These are phyloP conservation scores for Venturia oleaginea DNA, from an alignment of 2,329 filamentous ascomycete species.

Conservation along the genomic window DNA sequence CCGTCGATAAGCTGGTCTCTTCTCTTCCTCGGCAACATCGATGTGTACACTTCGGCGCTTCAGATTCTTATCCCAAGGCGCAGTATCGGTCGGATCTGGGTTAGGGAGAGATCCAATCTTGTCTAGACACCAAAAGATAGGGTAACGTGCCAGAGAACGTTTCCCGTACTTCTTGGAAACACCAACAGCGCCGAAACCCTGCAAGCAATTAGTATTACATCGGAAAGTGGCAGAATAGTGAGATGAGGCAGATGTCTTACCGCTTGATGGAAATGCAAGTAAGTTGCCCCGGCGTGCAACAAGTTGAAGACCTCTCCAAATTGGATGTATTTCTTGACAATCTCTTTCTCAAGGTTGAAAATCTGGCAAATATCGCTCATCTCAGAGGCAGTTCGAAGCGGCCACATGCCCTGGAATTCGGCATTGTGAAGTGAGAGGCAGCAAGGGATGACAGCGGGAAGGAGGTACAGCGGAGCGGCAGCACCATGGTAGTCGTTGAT, in stretches of 20 bases:
- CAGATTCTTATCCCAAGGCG: conserved; percentile 48
- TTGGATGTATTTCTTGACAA: conserved; percentile 54
- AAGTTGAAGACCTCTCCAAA: conserved; percentile 63
- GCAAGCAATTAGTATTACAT: conserved; percentile 17
- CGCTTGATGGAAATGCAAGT: conserved; percentile 53
- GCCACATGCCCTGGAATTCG: conserved; percentile 61
- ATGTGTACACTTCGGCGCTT: conserved; percentile 37
- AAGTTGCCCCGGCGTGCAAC: conserved; percentile 56
- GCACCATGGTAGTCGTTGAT: conserved; percentile 57
- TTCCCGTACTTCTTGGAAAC: conserved; percentile 62
- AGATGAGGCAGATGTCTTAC: neutral
- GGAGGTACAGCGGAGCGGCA: conserved; percentile 53
- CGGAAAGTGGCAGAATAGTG: neutral
- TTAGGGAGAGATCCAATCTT: conserved; percentile 56
- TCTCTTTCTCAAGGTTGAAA: conserved; percentile 50
- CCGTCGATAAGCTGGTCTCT: conserved; percentile 44
- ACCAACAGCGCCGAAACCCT: conserved; percentile 59
- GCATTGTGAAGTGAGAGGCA: conserved; percentile 60
- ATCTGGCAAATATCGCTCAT: conserved; percentile 54
- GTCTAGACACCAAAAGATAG: conserved; percentile 59
- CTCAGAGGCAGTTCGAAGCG: conserved; percentile 53
- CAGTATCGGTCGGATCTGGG: conserved; percentile 56
- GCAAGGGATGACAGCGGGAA: conserved; percentile 52
- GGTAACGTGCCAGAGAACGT: conserved; percentile 56
- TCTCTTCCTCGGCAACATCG: conserved; percentile 46